These are phyloP conservation scores for Colletotrichum eleusines DNA, from an alignment of 2,329 filamentous ascomycete species.

Conservation along the genomic window DNA sequence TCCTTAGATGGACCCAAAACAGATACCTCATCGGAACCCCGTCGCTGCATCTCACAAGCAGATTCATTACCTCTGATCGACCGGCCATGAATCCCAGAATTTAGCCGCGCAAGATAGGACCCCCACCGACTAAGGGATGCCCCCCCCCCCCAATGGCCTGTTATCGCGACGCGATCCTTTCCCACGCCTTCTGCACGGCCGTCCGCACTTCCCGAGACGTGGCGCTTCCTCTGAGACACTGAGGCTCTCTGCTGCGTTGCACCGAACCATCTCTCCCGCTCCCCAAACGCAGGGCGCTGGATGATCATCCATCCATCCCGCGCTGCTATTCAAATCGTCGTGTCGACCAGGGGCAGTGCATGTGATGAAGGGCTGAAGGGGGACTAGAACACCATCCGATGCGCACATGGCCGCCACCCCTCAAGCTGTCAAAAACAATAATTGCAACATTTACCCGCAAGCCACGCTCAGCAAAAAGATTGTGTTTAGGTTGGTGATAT, in stretches of 20 bases:
- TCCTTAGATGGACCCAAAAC: not conserved
- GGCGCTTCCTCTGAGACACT: constrained; percentile 1
- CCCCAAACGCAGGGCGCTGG: constrained; percentile 26
- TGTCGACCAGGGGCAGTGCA: not conserved
- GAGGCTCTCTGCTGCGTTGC: constrained; percentile 29
- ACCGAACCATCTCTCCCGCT: constrained; percentile 26
- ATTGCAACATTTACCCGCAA: not conserved
- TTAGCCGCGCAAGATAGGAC: not conserved
- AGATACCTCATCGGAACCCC: not conserved
- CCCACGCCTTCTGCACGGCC: constrained; percentile 11
- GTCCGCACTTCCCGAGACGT: constrained; percentile 12
- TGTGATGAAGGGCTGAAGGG: constrained; percentile 7
- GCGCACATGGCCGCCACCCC: constrained; percentile 31
- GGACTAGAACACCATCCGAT: constrained; percentile 1
- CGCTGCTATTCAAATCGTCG: constrained; percentile 8
- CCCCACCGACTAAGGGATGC: constrained; percentile 11
- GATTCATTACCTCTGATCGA: no score
- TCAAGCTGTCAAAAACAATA: not conserved
- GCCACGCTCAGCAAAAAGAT: constrained; percentile 29
- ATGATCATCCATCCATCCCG: constrained; percentile 6
- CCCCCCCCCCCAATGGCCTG: constrained; percentile 24
- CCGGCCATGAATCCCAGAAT: constrained; percentile 5
- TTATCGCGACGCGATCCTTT: constrained; percentile 35
- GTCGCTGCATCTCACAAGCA: constrained; percentile 5
- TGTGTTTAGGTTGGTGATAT: constrained; percentile 1